These are phyloP conservation scores for Yamadazyma taylorii DNA, from an alignment of 1,139 yeast species.

Conservation along the genomic window DNA sequence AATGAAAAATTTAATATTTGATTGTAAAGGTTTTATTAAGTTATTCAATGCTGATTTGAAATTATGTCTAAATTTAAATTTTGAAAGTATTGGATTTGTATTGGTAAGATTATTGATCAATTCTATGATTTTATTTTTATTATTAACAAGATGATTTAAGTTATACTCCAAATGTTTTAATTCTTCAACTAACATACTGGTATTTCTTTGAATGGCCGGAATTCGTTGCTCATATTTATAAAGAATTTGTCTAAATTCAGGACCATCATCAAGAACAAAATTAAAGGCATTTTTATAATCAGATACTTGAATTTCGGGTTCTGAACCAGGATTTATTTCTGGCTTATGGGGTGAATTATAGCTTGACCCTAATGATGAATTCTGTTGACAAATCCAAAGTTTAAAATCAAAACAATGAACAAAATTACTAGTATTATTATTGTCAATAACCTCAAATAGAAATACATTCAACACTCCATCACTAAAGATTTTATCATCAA, in stretches of 20 bases:
- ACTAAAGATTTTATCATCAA: slow-evolving; percentile 18
- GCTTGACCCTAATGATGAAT: too few species aligned
- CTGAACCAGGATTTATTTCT: too few species aligned
- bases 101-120: slow-evolving; percentile 21
- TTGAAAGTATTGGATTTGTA: slow-evolving; percentile 24
- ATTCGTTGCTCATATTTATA: slow-evolving; percentile 54
- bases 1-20: slow-evolving; percentile 30
- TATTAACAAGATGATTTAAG: slow-evolving; percentile 19
- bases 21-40: slow-evolving; percentile 37
- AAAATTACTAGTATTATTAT: slow-evolving; percentile 16
- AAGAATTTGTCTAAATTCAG: slow-evolving; percentile 63
- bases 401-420: slow-evolving; percentile 27
- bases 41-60: slow-evolving; percentile 19
- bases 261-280: slow-evolving; percentile 65
- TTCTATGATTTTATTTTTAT: slow-evolving; percentile 27
- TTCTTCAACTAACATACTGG: slow-evolving; percentile 36
- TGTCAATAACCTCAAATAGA: slow-evolving; percentile 28
- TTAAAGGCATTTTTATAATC: slow-evolving; percentile 32
- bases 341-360: too few species aligned
- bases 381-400: slow-evolving; percentile 26
- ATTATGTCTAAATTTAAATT: slow-evolving; percentile 24
- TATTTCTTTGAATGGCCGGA: slow-evolving; percentile 45
- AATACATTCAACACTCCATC: slow-evolving; percentile 26
- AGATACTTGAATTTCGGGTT: slow-evolving; percentile 11
- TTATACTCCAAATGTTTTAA: slow-evolving; percentile 29